Evolutionary conservation across 306 rosid genomes (phyloP).

Genomic region (Medicago lupulina): DNA sequence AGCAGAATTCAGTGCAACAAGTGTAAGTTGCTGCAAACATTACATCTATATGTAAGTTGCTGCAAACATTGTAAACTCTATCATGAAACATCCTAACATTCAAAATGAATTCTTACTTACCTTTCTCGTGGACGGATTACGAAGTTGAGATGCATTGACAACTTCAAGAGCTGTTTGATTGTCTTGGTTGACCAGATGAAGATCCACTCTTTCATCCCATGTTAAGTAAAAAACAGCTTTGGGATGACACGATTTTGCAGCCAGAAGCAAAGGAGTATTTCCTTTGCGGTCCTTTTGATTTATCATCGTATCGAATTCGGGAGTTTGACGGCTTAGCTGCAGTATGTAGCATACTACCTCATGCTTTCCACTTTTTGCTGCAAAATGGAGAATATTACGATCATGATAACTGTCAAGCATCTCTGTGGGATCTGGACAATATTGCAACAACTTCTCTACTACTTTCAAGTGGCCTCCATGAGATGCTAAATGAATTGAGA

Average conservation of each 20-base stretch:
- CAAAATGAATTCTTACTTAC: conserved; percentile 12
- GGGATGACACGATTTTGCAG: conserved; percentile 1
- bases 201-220: neutral
- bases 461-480: conserved; percentile 7
- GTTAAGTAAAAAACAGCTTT: neutral
- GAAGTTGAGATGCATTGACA: neutral
- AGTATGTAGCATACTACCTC: conserved; percentile 30
- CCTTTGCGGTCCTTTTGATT: conserved; percentile 24
- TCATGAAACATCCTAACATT: no score
- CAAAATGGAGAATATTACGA: conserved; percentile 32
- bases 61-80: no score
- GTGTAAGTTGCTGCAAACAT: conserved; percentile 29
- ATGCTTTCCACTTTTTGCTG: conserved; percentile 18
- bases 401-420: neutral
- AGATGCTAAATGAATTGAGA: conserved; percentile 37
- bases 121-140: conserved; percentile 15
- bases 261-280: conserved; percentile 49
- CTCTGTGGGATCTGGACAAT: conserved; percentile 21
- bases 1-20: conserved; percentile 21
- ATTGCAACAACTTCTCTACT: conserved; percentile 2
- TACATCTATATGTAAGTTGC: neutral
- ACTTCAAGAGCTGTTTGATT: conserved; percentile 12
- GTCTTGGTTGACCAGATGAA: neutral
- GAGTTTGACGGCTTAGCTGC: no score
- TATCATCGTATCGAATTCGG: neutral